Conservation (phyloP, 257 asterid genomes). For the Coffea eugenioides region DNA sequence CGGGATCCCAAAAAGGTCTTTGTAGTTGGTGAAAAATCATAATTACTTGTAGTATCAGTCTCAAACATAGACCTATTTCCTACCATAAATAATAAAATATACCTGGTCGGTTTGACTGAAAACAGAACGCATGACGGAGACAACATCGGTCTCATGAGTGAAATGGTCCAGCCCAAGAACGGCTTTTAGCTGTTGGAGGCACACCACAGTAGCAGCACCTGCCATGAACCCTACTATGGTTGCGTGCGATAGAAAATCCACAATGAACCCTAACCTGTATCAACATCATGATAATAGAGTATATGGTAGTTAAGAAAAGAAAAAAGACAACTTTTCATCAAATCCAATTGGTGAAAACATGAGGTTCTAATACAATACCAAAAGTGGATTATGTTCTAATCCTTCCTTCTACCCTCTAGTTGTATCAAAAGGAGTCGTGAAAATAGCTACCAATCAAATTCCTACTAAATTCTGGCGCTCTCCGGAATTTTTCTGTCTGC, state of each 20-base stretch:
- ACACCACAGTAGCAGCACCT: conserved; percentile 94
- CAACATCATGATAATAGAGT: neutral
- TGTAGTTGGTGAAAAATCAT: neutral
- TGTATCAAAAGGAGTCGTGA: neutral
- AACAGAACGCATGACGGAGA: conserved; percentile 75
- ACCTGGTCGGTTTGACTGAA: conserved; percentile 75
- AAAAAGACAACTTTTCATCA: no score
- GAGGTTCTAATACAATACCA: no score
- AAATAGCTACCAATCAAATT: neutral
- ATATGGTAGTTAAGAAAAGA: no score
- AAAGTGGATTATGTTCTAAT: no score
- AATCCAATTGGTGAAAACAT: no score
- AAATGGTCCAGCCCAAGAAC: conserved; percentile 75
- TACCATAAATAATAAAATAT: no score
- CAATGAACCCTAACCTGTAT: conserved; percentile 84
- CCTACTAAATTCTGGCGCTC: neutral
- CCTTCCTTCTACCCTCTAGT: no score
- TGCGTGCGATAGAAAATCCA: conserved; percentile 96
- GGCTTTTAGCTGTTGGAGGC: conserved; percentile 81
- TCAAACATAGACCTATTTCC: neutral
- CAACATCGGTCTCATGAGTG: conserved; percentile 67
- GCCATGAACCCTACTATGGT: conserved; percentile 96
- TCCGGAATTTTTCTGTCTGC: neutral
- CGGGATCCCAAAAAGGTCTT: neutral
- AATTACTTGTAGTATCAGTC: neutral